These are phyloP conservation scores for Phytophthora pistaciae DNA, from an alignment of 352 stramenopile species.

Conservation along the genomic window DNA sequence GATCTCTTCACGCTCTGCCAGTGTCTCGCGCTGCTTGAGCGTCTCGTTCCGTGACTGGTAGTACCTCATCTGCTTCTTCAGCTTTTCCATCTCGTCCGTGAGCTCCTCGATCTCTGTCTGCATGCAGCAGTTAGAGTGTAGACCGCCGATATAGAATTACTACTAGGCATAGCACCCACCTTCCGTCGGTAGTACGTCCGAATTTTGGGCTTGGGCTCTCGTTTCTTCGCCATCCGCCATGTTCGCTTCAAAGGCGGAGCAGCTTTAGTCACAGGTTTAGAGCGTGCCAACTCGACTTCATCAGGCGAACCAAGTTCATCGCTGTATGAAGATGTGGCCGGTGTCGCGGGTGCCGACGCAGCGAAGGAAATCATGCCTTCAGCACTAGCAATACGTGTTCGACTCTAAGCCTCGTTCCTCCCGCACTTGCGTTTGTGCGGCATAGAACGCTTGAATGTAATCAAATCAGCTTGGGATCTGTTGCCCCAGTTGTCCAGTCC, in stretches of 20 bases:
- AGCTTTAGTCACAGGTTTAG: neutral
- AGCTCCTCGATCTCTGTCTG: constrained; percentile 6
- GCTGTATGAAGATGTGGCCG: neutral
- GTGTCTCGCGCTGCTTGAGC: constrained; percentile 20
- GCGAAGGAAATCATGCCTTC: neutral
- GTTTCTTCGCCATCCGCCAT: neutral
- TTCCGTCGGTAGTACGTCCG: neutral
- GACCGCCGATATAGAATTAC: neutral
- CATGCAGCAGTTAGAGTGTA: neutral
- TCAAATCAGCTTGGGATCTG: neutral
- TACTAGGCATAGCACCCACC: neutral
- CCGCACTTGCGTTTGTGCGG: neutral
- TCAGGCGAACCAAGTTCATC: neutral
- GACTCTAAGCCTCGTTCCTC: neutral
- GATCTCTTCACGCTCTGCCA: constrained; percentile 23
- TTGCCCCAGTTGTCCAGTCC: neutral
- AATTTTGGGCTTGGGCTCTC: neutral
- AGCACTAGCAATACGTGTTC: neutral
- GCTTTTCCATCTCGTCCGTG: constrained; percentile 6
- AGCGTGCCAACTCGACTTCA: neutral
- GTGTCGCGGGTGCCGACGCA: neutral
- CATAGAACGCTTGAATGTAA: neutral
- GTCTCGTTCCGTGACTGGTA: constrained; percentile 12
- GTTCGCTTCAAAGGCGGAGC: neutral
- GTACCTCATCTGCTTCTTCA: constrained; percentile 33